Evolutionary conservation across 495 filamentous ascomycete species (phyloP), one percentile per base, ranked within the genome.

Genomic region (Neurospora sp.): DNA sequence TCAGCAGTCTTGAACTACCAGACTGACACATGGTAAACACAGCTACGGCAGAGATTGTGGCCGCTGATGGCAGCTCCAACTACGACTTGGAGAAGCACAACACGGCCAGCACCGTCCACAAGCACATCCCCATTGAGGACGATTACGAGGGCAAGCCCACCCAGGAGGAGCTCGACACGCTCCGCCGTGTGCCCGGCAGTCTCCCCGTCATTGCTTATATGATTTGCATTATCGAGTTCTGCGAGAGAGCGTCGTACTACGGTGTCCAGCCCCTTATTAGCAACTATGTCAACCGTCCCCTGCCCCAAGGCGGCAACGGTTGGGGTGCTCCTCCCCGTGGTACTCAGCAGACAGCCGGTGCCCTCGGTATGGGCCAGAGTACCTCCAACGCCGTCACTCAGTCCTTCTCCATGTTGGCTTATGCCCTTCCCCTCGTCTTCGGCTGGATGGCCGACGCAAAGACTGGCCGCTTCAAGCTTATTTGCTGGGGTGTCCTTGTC

Each of bases 361-460:
- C 89, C 9, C 76, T 90, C 36, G 87, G 87, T 4, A 82, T 89
- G 83, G 89, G 90, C 59, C 85, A 88, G 0, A 86, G 89, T 71
- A 86, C 85, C 19, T 84, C 87, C 66, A 88, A 88, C n/a, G 89
- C 86, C 28, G 80, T 92, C 28, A 83, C 83, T 4, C 84, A 89
- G 72, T 87, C 89, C 9, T 91, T 91, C 81, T 79, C 81, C 74
- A 88, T 92, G 78, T 77, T 91, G 71, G 85, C 86, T 1, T 91
- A 91, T 72, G 78, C 86, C 8, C 76, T 90, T 28, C 89, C 89
- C 5, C 83, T 91, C 24, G 71, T 90, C 21, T 89, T 88, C 45
- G 81, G 84, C 71, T 84, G 88, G 83, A 77, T 89, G 72, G 86
- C 89, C 69, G 90, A 91, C 76, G 83, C 84, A 0, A 83, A 84